Conservation (phyloP, 2,329 filamentous ascomycete genomes). For the Trichoderma asperellum region DNA sequence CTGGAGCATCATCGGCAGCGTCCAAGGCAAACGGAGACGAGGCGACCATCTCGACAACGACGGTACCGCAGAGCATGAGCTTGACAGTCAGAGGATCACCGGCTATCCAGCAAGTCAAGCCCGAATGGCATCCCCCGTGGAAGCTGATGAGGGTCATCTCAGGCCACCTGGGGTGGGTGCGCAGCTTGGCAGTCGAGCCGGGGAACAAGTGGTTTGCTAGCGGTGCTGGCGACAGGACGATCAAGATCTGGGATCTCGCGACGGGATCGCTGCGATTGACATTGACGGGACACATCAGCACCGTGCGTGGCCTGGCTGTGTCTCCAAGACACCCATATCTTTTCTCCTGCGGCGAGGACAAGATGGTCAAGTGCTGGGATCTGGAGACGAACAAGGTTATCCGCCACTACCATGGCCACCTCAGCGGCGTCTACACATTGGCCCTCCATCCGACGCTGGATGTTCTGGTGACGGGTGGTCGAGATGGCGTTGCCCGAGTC, state of each 20-base stretch:
- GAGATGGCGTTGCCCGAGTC: conserved; percentile 90
- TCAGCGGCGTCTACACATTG: conserved; percentile 93
- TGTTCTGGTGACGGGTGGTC: conserved; percentile 89
- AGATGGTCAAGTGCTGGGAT: conserved; percentile 99
- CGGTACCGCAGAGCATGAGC: conserved; percentile 38
- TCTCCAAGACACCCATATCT: conserved; percentile 94
- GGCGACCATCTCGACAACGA: conserved; percentile 28
- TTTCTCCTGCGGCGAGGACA: conserved; percentile 97
- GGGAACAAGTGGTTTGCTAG: conserved; percentile 98
- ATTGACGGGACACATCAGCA: conserved; percentile 91
- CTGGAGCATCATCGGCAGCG: conserved; percentile 42
- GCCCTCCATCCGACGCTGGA: conserved; percentile 93
- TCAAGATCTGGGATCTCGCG: conserved; percentile 98
- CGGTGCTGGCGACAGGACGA: conserved; percentile 91
- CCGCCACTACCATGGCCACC: conserved; percentile 93
- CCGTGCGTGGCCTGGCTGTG: conserved; percentile 87
- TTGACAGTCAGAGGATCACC: conserved; percentile 40
- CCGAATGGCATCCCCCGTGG: conserved; percentile 98
- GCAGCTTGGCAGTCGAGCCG: conserved; percentile 86
- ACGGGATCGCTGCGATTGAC: conserved; percentile 83
- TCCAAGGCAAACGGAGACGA: conserved; percentile 29
- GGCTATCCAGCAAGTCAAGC: conserved; percentile 59
- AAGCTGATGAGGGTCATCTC: conserved; percentile 98
- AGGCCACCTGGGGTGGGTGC: conserved; percentile 94
- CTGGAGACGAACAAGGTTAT: conserved; percentile 99